Percentiles rank a stretch among this genome's conserved stretches.
Conservation (phyloP, 805 yeast species). For the Kuraishia hungarica region DNA sequence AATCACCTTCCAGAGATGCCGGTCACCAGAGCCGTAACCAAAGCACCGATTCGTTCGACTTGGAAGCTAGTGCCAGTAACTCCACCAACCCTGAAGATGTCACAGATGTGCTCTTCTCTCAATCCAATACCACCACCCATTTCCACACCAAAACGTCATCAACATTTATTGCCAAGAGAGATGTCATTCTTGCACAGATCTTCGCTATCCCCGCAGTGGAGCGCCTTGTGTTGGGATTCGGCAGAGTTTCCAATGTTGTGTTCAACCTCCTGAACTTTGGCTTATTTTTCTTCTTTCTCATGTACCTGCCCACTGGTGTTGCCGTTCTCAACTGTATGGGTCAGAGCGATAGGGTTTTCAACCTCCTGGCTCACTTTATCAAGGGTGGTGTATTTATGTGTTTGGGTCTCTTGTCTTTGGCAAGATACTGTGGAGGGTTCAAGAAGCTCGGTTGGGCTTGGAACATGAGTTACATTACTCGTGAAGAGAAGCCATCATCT, state of each 20-base stretch:
- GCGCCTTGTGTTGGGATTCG: conserved; percentile 13
- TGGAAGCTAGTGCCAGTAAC: background rate
- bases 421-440: conserved; percentile 83
- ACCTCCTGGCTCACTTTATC: conserved; percentile 87
- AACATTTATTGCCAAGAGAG: conserved; percentile 18
- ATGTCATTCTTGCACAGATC: conserved; percentile 23
- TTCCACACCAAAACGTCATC: conserved; percentile 1
- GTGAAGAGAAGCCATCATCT: conserved; percentile 13
- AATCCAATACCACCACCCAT: conserved; percentile 4
- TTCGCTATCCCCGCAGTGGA: conserved; percentile 19
- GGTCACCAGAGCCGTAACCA: background rate
- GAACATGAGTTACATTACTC: conserved; percentile 41
- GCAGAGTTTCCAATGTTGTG: conserved; percentile 24
- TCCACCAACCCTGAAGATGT: background rate
- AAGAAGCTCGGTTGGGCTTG: conserved; percentile 80
- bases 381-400: conserved; percentile 86
- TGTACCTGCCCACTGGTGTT: conserved; percentile 45
- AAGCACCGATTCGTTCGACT: background rate
- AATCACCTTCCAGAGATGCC: background rate
- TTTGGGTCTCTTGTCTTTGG: conserved; percentile 72
- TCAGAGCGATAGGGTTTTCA: conserved; percentile 58
- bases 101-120: conserved; percentile 5
- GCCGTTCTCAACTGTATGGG: conserved; percentile 71
- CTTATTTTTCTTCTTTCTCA: conserved; percentile 48
- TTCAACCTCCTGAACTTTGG: conserved; percentile 56